Percentiles rank a stretch among this genome's conserved stretches.
These are phyloP conservation scores for bread wheat (Triticum aestivum) DNA, from an alignment of 176 grass and related monocot genomes.

Conservation along the genomic window DNA sequence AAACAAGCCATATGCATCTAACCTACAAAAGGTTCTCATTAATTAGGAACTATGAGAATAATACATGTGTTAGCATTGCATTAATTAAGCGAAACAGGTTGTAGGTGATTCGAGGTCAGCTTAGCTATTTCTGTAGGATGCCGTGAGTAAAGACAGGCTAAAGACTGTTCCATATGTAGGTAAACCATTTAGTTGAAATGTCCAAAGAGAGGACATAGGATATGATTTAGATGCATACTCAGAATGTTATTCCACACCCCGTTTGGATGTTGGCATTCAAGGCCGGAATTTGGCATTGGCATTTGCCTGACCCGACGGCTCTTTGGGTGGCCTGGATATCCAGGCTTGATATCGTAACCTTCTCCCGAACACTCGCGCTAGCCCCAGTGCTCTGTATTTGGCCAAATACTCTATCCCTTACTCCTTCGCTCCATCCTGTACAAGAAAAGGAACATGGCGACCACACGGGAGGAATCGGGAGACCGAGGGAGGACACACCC, in stretches of 20 bases:
- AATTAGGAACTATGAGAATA: not conserved
- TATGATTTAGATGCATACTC: not conserved
- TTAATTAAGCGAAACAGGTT: constrained; percentile 14
- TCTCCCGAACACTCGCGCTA: too few relatives aligned
- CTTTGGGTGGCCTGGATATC: too few relatives aligned
- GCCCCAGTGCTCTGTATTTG: too few relatives aligned
- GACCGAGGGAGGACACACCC: too few relatives aligned
- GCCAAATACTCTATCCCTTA: too few relatives aligned
- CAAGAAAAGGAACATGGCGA: too few relatives aligned
- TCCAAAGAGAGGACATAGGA: not conserved
- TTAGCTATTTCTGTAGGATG: not conserved
- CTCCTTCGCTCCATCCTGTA: too few relatives aligned
- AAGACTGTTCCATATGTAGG: constrained; percentile 21
- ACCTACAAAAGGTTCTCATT: constrained; percentile 48
- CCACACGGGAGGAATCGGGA: too few relatives aligned
- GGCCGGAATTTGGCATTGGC: too few relatives aligned
- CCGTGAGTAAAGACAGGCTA: constrained; percentile 12
- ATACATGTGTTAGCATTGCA: not conserved
- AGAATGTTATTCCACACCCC: not conserved
- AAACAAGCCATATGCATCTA: constrained; percentile 83
- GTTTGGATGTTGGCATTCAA: too few relatives aligned
- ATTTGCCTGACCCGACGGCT: too few relatives aligned
- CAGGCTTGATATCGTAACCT: too few relatives aligned
- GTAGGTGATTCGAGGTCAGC: constrained; percentile 8
- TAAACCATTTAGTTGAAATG: not conserved